Evolutionary conservation across 2,329 filamentous ascomycete genomes (phyloP), one percentile per base, ranked within the genome.

Genomic region (Colletotrichum tropicale): DNA sequence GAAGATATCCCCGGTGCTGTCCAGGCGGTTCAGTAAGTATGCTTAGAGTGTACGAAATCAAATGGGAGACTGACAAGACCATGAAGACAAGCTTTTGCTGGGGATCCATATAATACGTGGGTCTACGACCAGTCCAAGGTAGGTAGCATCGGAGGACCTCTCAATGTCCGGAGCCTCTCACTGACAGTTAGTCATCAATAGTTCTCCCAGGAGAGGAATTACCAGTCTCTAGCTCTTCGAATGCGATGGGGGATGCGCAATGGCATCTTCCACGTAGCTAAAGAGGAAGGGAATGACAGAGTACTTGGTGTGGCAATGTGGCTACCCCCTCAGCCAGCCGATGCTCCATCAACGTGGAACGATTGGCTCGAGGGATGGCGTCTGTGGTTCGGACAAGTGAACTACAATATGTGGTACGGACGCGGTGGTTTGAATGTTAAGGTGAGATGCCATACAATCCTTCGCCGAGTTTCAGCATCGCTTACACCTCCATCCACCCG

Each of bases 301-400:
- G 88, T 95, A 43, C 88, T 95, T 32, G 94, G 94, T 12, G 92
- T 94, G 28, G 91, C 93, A 73, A 94, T 94, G 90, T 95, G 94
- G 94, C 86, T 94, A 69, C 88, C 88, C 1, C 93, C 93, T 0
- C 87, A 87, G 16, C 84, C 85, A 0, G 81, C 86, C 1, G 84
- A 82, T 6, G 81, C 87, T 62, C 86, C 88, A 18, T 84, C 89
- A 60, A 89, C 88, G 8, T 95, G 93, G 93, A 84, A 86, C 28
- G 87, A 91, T 65, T 94, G 92, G 88, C 81, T 90, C 3, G 91
- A 93, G 71, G 86, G 85, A 71, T 95, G 93, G 92, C 85, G 88
- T n/a, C 86, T 95, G 16, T 95, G 92, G 85, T 83, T 91, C 70
- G 88, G 89, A 60, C 93, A 95, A 80, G 86, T 94, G 16, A 84